These are phyloP conservation scores for Arabidopsis hybrid DNA, from an alignment of 441 rosid species.

Conservation along the genomic window DNA sequence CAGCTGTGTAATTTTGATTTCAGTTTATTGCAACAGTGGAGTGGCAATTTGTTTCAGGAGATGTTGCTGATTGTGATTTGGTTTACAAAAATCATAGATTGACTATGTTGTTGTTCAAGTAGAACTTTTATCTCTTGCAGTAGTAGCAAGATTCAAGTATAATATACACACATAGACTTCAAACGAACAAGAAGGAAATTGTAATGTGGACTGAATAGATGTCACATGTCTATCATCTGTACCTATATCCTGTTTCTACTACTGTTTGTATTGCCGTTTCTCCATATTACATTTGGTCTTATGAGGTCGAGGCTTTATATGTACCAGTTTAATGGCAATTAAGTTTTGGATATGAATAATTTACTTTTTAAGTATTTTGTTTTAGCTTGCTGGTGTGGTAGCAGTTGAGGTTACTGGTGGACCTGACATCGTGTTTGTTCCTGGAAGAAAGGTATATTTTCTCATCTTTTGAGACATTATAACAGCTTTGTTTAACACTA, in stretches of 20 bases:
- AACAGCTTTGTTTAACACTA: slow-evolving; percentile 16
- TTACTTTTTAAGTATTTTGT: neutral
- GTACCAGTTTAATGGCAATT: neutral
- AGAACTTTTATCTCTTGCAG: neutral
- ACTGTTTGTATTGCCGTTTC: neutral
- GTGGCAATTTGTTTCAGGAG: neutral
- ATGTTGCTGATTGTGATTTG: neutral
- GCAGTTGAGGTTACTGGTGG: slow-evolving; percentile 98
- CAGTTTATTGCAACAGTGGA: neutral
- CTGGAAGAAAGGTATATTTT: slow-evolving; percentile 80
- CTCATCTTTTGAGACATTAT: slow-evolving; percentile 24
- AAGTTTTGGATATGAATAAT: slow-evolving; percentile 3
- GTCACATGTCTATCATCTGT: neutral
- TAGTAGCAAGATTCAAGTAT: neutral
- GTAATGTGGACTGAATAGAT: neutral
- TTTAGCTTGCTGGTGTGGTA: slow-evolving; percentile 95
- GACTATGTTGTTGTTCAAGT: slow-evolving; percentile 1
- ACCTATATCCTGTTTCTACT: neutral
- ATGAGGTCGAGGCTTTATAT: neutral
- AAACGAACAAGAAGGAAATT: neutral
- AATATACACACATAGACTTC: neutral
- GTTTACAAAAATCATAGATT: neutral
- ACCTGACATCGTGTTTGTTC: slow-evolving; percentile 79
- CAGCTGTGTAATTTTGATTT: neutral
- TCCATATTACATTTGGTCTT: neutral